These are phyloP conservation scores for Clitoria ternatea DNA, from an alignment of 306 rosid species.

Conservation along the genomic window DNA sequence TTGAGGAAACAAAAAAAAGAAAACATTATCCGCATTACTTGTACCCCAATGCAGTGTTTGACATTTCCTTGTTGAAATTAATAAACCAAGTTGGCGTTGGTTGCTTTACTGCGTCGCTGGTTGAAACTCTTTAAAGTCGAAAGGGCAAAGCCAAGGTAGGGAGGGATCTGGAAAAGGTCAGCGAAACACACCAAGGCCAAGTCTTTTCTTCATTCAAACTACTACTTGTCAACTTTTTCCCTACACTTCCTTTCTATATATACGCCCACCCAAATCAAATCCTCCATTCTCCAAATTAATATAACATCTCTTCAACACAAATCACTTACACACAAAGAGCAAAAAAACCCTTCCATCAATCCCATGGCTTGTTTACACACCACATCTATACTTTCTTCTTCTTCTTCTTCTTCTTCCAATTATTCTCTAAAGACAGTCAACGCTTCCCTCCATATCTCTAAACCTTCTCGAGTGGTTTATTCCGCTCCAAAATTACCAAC, in stretches of 20 bases:
- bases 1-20: background rate
- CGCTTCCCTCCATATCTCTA: slow-evolving; percentile 41
- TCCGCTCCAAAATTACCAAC: slow-evolving; percentile 20
- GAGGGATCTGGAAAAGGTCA: background rate
- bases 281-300: background rate
- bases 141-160: background rate
- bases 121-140: background rate
- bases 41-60: background rate
- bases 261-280: background rate
- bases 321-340: background rate
- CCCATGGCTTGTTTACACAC: slow-evolving; percentile 24
- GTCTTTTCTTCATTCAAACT: background rate
- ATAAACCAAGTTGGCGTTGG: background rate
- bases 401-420: slow-evolving; percentile 21
- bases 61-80: background rate
- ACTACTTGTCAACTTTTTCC: background rate
- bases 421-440: slow-evolving; percentile 22
- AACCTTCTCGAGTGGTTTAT: slow-evolving; percentile 20
- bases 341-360: background rate
- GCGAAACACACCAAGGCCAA: background rate
- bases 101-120: background rate
- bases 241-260: background rate
- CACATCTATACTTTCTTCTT: slow-evolving; percentile 25
- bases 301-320: background rate
- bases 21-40: too few species aligned